Base-by-base conservation (phyloP, 164 flowering plant species). In the Dillenia turbinata region DNA sequence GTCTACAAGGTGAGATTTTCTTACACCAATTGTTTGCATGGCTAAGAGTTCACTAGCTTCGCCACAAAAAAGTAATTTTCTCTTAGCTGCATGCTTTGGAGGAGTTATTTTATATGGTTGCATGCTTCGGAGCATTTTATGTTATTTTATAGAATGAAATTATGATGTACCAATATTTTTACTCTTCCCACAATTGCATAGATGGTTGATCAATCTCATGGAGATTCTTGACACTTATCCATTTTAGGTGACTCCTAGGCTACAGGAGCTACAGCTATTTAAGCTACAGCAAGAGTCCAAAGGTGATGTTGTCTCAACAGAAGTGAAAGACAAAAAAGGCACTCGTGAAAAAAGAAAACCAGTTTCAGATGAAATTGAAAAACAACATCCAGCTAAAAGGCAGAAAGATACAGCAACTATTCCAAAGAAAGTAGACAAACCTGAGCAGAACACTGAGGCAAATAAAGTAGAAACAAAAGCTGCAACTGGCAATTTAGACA, bases 201-300 rank as follows among this genome's bases (percentile, higher is more conserved):
- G 22, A 19, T 19, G 1, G 3, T 26, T 26, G 33, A 26, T 26
- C 33, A 26, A 26, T 26, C 33, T 26, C 5, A 26, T 26, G 33
- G 33, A 26, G 2, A 26, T 26, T 26, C 16, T 22, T 19, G 24
- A n/a, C 43, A 60, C 9, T 44, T 52, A 51, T 48, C 54, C 16
- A 17, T 43, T 50, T 47, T 66, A 90, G 98, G 96, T 91, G 61
- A 72, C 81, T 19, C 96, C 94, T 69, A 93, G 99, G 57, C 73
- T 95, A 68, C 83, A 79, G 68, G 96, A 92, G 76, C 83, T 92
- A 47, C 78, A 71, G 62, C 61, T 81, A 33, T 88, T 72, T 68
- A 84, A 75, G 73, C 57, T 63, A 58, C 97, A 86, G 60, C 91
- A 89, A 71, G 95, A 84, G 61, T 63, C 85, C 56, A 80, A 76